Evolutionary conservation across 805 yeast genomes (phyloP), one percentile per base, ranked within the genome.

Genomic region (Starmerella powellii): DNA sequence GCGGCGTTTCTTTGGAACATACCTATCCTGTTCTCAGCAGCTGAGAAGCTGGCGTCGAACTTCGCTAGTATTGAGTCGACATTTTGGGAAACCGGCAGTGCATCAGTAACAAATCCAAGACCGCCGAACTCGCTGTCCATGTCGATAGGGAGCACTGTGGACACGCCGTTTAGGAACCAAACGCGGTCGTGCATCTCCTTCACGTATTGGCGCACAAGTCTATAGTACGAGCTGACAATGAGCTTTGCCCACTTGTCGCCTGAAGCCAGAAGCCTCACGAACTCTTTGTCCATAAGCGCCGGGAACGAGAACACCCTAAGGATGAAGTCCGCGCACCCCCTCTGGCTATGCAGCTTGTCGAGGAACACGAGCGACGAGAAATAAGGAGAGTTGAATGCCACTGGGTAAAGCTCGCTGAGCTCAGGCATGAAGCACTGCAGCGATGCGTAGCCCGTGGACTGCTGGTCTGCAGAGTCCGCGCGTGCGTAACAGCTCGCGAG

Each of bases 81-180:
- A 12, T 48, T 52, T 38, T 51, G 54, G 17, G 50, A 46, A 5
- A 55, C 48, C 3, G 41, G 74, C 67, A 34, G 41, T 8, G 57
- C 58, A 27, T 51, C 93, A 83, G 31, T 53, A 6, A 55, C 50
- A 32, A 55, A 55, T 4, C 59, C 59, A 5, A 55, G 49, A 3
- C 94, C 94, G 12, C 87, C 77, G 56, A 83, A 81, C 41, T 55
- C 47, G 54, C 80, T 85, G 53, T 87, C 95, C 41, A 84, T 94
- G 59, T 86, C 94, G 10, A 79, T 93, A 0, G 95, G 95, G 37
- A 87, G 67, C 1, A 86, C 94, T 41, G 78, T 76, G 4, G 91
- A 74, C 2, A 85, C 91, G 3, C 96, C 96, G 61, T 87, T 94
- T 49, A 87, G 66, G 53, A 87, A 86, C 96, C 96, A 87, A 15